A percentile compares a stretch with the other conserved stretches of the same genome.
Evolutionary conservation across 495 filamentous ascomycete genomes (phyloP).

Genomic region (Penicilliopsis zonata): DNA sequence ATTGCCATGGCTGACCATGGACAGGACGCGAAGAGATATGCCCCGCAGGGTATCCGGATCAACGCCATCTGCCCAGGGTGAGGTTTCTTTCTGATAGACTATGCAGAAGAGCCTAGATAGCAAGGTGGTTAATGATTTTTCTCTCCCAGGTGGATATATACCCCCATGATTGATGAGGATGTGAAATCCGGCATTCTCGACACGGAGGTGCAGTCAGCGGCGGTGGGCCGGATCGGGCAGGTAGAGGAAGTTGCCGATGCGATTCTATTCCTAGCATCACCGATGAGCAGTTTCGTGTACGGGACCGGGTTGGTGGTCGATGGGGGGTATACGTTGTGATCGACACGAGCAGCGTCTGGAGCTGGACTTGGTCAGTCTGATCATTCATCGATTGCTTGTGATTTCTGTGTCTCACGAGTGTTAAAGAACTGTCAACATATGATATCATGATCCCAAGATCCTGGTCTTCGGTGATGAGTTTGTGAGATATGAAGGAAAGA

Average conservation of each 20-base stretch:
- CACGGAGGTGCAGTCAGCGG: conserved; percentile 31
- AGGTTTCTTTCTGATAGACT: too few species aligned
- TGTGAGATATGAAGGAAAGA: too few species aligned
- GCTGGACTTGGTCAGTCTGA: too few species aligned
- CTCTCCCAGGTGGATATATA: conserved; percentile 40
- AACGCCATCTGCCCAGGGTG: conserved; percentile 13
- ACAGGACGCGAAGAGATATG: neutral
- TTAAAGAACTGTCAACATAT: too few species aligned
- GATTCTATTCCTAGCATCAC: conserved; percentile 36
- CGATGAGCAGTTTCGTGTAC: conserved; percentile 36
- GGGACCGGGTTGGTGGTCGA: conserved; percentile 41
- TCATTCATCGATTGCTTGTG: too few species aligned
- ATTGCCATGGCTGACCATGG: conserved; percentile 27
- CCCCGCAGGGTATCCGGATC: neutral
- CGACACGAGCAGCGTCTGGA: too few species aligned
- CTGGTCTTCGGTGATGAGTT: too few species aligned
- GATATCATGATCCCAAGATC: too few species aligned
- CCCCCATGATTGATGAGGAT: conserved; percentile 31
- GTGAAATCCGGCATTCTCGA: conserved; percentile 13
- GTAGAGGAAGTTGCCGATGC: conserved; percentile 38
- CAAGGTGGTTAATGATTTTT: too few species aligned
- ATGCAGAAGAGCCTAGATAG: too few species aligned
- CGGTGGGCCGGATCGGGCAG: conserved; percentile 38
- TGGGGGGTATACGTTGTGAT: conserved; percentile 43
- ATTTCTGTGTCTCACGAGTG: too few species aligned